Percentiles rank a stretch among this genome's conserved stretches.
Conservation (phyloP, 768 basidiomycete species). For the Strobilomyces dryophilus region DNA sequence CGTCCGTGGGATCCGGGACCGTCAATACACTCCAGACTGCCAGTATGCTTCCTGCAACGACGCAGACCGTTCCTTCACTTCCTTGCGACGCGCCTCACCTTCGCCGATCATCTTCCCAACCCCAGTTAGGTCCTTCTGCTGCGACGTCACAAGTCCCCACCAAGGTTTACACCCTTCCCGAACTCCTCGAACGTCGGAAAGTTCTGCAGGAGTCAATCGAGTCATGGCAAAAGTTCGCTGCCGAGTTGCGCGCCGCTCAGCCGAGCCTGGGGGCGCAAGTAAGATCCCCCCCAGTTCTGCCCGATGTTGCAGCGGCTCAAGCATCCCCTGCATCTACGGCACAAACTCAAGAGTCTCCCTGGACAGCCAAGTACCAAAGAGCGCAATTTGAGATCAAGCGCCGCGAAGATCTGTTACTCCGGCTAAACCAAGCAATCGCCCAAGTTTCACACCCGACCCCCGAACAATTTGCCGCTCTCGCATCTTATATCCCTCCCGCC, state of each 20-base stretch:
- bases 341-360: constrained; percentile 18
- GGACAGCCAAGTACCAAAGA: constrained; percentile 19
- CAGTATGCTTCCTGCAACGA: constrained; percentile 3
- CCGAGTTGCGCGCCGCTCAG: constrained; percentile 16
- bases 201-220: constrained; percentile 26
- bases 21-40: not conserved
- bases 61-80: not conserved
- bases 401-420: constrained; percentile 25
- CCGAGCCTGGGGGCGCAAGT: constrained; percentile 11
- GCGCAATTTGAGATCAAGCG: constrained; percentile 30
- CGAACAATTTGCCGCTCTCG: constrained; percentile 24
- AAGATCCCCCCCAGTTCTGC: not conserved
- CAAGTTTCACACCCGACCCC: constrained; percentile 20
- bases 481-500: constrained; percentile 26
- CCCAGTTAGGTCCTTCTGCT: constrained; percentile 20
- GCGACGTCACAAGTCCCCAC: constrained; percentile 12
- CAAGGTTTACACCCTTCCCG: constrained; percentile 22
- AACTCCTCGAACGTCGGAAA: constrained; percentile 23
- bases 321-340: not conserved
- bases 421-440: constrained; percentile 26
- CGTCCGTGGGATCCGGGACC: not conserved
- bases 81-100: constrained; percentile 16
- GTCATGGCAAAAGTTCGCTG: constrained; percentile 18
- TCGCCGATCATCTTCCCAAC: constrained; percentile 28
- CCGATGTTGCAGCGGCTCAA: not conserved